Percentiles rank a stretch among this genome's conserved stretches.
Conservation (phyloP, 768 basidiomycete species). For the Crassisporium funariophilum region DNA sequence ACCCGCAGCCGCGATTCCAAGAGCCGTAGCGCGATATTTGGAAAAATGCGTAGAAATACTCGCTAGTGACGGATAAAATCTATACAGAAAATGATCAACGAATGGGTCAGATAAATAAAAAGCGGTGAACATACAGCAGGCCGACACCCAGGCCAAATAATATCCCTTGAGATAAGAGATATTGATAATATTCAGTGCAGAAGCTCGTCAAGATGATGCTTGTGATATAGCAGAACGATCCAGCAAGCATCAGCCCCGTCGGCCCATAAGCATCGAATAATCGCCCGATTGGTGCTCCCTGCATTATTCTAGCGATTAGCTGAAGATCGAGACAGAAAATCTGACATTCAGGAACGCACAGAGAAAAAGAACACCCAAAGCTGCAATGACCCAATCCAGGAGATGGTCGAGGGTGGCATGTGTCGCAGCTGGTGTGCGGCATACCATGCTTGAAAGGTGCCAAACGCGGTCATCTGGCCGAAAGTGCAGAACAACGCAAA, state of each 20-base stretch:
- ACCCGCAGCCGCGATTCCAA: conserved; percentile 73
- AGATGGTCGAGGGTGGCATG: conserved; percentile 55
- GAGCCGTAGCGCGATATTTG: conserved; percentile 67
- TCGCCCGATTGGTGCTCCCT: conserved; percentile 67
- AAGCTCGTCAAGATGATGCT: conserved; percentile 66
- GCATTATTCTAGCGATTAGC: conserved; percentile 3
- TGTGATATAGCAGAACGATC: conserved; percentile 48
- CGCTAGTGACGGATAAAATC: conserved; percentile 71
- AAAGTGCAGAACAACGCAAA: conserved; percentile 69
- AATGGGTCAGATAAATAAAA: conserved; percentile 3
- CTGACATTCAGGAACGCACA: conserved; percentile 36
- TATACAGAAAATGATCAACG: conserved; percentile 26
- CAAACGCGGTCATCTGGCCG: conserved; percentile 73
- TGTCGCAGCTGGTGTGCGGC: conserved; percentile 55
- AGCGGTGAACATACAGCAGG: conserved; percentile 49
- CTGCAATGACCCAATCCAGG: conserved; percentile 74
- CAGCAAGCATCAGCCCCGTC: conserved; percentile 49
- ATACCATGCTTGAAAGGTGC: conserved; percentile 74
- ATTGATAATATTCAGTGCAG: conserved; percentile 58
- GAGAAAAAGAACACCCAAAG: conserved; percentile 72
- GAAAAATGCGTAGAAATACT: conserved; percentile 68
- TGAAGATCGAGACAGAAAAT: background rate
- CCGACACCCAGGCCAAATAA: conserved; percentile 69
- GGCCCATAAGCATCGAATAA: conserved; percentile 66
- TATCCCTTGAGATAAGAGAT: conserved; percentile 62